Evolutionary conservation across 768 basidiomycete species (phyloP), one percentile per base, ranked within the genome.

Genomic region (Termitomyces sp.): DNA sequence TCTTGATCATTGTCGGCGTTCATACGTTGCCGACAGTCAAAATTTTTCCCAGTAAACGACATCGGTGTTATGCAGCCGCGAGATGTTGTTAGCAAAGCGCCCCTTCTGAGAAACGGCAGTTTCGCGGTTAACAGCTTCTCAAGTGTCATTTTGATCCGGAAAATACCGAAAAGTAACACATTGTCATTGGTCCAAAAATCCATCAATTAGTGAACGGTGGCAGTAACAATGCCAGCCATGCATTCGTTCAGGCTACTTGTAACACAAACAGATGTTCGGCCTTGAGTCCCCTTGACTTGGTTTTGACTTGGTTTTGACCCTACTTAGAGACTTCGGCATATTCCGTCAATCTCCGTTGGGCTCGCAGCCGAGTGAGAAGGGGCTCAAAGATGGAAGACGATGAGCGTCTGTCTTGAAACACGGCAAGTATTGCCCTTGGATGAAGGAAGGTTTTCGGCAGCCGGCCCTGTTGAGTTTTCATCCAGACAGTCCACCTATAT

Each of bases 41-140:
- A 6, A 18, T n/a, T 55, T 18, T 51, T 64, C n/a, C 50, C 51
- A 2, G 48, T 53, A 15, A 71, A 70, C 51, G 68, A 66, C 51
- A 58, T 71, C 39, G 66, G 33, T 33, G 6, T 48, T 16, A 3
- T 41, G 31, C 6, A 39, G 18, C 44, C 46, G 22, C 29, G 36
- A 22, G 28, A 56, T 42, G 28, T 34, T 28, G 47, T 54, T 18
- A 37, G 33, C 31, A 37, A 18, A 37, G 8, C 26, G 60, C 4
- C 56, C 62, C 28, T 46, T 55, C 13, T n/a, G 62, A 62, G 28
- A 65, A 67, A 60, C 65, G 58, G 51, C 53, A 60, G 26, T 66
- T 39, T 68, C 57, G 62, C 64, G 62, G 37, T 37, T 37, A 58
- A 59, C n/a, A 22, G 10, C 7, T 55, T 54, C 24, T 47, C 31